Conservation (phyloP, 371 early-diverging fungal genomes). For the Mucor circinelloides region DNA sequence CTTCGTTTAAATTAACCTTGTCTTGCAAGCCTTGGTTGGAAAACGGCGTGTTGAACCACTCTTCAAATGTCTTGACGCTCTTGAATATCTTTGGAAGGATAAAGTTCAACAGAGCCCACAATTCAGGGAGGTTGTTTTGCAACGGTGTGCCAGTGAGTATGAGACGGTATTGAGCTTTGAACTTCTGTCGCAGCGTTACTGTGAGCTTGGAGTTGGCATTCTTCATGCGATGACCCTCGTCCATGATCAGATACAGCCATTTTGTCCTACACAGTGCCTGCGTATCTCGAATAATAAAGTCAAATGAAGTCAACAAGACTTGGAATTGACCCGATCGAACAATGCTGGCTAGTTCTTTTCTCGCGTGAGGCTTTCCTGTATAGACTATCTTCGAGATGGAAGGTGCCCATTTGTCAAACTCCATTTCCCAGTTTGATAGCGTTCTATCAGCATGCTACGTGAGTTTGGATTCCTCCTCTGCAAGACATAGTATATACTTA, state of each 20-base stretch:
- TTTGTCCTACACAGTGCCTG: constrained; percentile 81
- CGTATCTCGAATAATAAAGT: constrained; percentile 94
- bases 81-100: constrained; percentile 96
- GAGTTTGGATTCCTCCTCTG: neutral
- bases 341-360: constrained; percentile 72
- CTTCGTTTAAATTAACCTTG: constrained; percentile 91
- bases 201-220: constrained; percentile 91
- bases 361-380: constrained; percentile 80
- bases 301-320: constrained; percentile 97
- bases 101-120: constrained; percentile 99
- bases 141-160: constrained; percentile 99
- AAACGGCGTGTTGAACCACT: constrained; percentile 98
- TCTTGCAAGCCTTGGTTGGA: constrained; percentile 84
- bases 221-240: constrained; percentile 99
- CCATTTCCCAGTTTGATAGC: constrained; percentile 94
- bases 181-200: constrained; percentile 79
- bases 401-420: constrained; percentile 99
- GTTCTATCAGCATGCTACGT: constrained; percentile 49
- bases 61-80: constrained; percentile 94
- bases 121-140: constrained; percentile 99
- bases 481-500: constrained; percentile 37
- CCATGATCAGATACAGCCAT: constrained; percentile 96
- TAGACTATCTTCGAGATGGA: constrained; percentile 87
- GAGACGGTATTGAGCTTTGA: constrained; percentile 90
- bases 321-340: constrained; percentile 83